These are phyloP conservation scores for Backusella circina DNA, from an alignment of 192 early-diverging fungal genomes.

Conservation along the genomic window DNA sequence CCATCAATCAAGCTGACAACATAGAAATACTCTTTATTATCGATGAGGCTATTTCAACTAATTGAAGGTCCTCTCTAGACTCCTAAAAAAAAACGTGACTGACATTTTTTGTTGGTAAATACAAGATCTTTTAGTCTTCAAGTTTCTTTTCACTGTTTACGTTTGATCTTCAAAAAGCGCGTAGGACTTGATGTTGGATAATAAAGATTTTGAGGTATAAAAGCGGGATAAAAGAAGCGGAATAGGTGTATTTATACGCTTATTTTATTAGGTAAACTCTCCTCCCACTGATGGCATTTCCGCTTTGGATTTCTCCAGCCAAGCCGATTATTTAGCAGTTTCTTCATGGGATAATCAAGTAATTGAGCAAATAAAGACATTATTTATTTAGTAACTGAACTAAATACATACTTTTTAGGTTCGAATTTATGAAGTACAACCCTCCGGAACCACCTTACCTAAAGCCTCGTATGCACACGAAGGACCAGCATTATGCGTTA, in stretches of 20 bases:
- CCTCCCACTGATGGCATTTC: constrained; percentile 80
- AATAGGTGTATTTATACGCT: not conserved
- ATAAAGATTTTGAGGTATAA: constrained; percentile 28
- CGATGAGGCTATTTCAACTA: too few relatives aligned
- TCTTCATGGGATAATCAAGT: constrained; percentile 88
- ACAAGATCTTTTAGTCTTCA: not conserved
- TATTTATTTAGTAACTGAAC: not conserved
- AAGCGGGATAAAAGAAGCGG: not conserved
- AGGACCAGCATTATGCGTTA: constrained; percentile 75
- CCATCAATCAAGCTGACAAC: too few relatives aligned
- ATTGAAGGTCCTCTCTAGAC: too few relatives aligned
- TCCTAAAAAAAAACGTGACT: not conserved
- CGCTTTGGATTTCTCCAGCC: constrained; percentile 74
- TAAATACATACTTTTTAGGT: constrained; percentile 53
- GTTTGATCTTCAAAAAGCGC: not conserved
- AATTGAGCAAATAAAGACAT: not conserved
- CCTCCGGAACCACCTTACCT: constrained; percentile 67
- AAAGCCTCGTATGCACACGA: constrained; percentile 82
- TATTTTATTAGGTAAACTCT: constrained; percentile 43
- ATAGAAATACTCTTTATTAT: too few relatives aligned
- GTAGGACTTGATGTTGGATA: constrained; percentile 13
- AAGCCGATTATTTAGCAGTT: constrained; percentile 81
- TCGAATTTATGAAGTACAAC: constrained; percentile 86
- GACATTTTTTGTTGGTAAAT: not conserved
- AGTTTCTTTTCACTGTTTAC: not conserved